Evolutionary conservation across 352 stramenopile genomes (phyloP).

Genomic region (Phytophthora hibernalis): DNA sequence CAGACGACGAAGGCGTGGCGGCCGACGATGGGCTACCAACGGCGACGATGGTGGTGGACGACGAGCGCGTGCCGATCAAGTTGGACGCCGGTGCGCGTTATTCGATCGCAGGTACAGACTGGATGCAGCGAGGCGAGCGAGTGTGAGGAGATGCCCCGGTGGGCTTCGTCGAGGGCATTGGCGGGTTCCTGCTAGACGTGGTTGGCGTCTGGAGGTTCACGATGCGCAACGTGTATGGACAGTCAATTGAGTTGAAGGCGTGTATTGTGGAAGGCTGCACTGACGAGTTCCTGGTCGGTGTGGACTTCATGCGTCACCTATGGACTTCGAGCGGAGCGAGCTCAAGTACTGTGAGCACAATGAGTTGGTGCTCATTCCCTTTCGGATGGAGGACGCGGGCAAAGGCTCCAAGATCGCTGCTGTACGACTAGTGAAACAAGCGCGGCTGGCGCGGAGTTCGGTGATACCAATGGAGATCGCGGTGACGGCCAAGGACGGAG

Average conservation of each 20-base stretch:
- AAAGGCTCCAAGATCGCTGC: not conserved
- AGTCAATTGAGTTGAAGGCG: not conserved
- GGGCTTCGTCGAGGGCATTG: not conserved
- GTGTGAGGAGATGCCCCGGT: not conserved
- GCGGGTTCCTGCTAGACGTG: not conserved
- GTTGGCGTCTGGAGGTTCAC: slow-evolving; percentile 2
- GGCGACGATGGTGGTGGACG: not conserved
- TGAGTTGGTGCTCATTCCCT: not conserved
- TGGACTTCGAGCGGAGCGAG: slow-evolving; percentile 3
- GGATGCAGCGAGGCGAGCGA: not conserved
- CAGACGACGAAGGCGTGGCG: not conserved
- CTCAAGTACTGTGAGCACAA: not conserved
- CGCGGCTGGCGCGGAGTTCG: not conserved
- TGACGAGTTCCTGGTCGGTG: slow-evolving; percentile 2
- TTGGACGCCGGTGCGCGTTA: not conserved
- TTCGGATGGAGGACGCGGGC: not conserved
- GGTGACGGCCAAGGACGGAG: not conserved
- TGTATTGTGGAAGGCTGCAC: not conserved
- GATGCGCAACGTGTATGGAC: not conserved
- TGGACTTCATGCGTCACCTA: not conserved
- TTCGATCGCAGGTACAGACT: not conserved
- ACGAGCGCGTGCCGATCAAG: not conserved
- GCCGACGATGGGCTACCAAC: not conserved
- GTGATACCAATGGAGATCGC: not conserved
- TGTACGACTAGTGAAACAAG: not conserved